These are phyloP conservation scores for Pythium brachiatum DNA, from an alignment of 352 stramenopile species.

Conservation along the genomic window DNA sequence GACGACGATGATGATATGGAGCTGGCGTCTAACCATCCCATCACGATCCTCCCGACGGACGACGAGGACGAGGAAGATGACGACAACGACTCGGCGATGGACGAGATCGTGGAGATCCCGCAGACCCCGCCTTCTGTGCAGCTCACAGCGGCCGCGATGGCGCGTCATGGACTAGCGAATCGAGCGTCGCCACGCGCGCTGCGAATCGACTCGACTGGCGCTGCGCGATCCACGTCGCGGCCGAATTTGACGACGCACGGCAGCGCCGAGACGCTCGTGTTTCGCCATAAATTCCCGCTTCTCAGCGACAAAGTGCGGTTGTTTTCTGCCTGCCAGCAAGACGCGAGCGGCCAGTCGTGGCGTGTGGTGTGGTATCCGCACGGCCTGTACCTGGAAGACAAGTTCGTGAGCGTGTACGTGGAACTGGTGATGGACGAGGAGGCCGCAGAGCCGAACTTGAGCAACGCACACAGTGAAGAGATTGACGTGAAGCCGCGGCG, in stretches of 20 bases:
- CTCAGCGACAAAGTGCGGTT: slow-evolving; percentile 35
- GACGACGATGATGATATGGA: slow-evolving; percentile 25
- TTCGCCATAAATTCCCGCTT: slow-evolving; percentile 38
- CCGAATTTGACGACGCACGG: neutral
- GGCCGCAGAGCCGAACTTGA: neutral
- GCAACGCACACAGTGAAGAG: neutral
- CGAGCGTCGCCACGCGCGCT: slow-evolving; percentile 10
- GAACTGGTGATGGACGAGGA: slow-evolving; percentile 40
- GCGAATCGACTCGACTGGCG: slow-evolving; percentile 25
- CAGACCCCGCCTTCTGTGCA: slow-evolving; percentile 25
- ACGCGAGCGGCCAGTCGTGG: slow-evolving; percentile 46
- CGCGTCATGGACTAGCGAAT: slow-evolving; percentile 5
- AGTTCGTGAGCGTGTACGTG: slow-evolving; percentile 59
- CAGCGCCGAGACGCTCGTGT: slow-evolving; percentile 10
- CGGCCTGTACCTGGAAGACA: slow-evolving; percentile 36
- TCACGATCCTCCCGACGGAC: slow-evolving; percentile 11
- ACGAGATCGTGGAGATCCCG: slow-evolving; percentile 17
- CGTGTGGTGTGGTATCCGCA: slow-evolving; percentile 64
- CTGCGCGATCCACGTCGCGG: slow-evolving; percentile 19
- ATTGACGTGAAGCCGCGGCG: neutral
- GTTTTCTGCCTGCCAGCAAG: slow-evolving; percentile 30
- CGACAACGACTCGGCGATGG: slow-evolving; percentile 15
- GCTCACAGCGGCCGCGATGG: slow-evolving; percentile 20
- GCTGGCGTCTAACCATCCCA: slow-evolving; percentile 11
- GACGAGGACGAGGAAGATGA: slow-evolving; percentile 22